Evolutionary conservation across 306 rosid species (phyloP).

Genomic region (Hippophae tibetana): DNA sequence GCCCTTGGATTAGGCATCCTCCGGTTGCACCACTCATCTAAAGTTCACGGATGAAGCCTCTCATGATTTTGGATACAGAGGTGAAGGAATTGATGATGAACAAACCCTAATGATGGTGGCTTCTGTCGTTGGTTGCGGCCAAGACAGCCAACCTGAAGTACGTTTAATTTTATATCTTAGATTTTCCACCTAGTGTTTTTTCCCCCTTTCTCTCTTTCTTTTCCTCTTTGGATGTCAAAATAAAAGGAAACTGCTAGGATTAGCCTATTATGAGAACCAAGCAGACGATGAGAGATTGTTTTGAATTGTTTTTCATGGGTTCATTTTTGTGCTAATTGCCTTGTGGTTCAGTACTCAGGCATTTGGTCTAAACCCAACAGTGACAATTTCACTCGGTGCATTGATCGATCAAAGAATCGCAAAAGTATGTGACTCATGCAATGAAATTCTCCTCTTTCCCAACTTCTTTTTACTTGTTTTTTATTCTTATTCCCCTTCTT

Average conservation of each 20-base stretch:
- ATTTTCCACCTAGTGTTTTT: too few relatives aligned
- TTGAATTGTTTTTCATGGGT: slow-evolving; percentile 6
- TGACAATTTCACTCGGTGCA: slow-evolving; percentile 70
- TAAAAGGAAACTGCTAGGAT: background rate
- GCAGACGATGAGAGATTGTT: background rate
- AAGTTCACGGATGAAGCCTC: slow-evolving; percentile 38
- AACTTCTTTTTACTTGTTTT: slow-evolving; percentile 16
- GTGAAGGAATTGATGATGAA: slow-evolving; percentile 48
- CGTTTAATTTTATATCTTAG: slow-evolving; percentile 23
- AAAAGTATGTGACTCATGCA: slow-evolving; percentile 41
- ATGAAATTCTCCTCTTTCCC: slow-evolving; percentile 11
- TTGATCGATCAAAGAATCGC: slow-evolving; percentile 37
- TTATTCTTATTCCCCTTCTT: slow-evolving; percentile 11
- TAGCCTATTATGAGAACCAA: background rate
- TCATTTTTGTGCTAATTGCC: slow-evolving; percentile 20
- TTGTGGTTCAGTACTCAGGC: slow-evolving; percentile 52
- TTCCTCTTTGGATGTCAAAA: background rate
- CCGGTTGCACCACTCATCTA: slow-evolving; percentile 30
- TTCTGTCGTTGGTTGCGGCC: slow-evolving; percentile 35
- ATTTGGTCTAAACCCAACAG: slow-evolving; percentile 66
- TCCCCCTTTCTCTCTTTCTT: background rate
- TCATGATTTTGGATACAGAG: slow-evolving; percentile 35
- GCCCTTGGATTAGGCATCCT: slow-evolving; percentile 40
- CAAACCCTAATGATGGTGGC: slow-evolving; percentile 53
- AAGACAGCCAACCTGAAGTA: slow-evolving; percentile 40